Evolutionary conservation across 1,284 basidiomycete species (phyloP).

Genomic region (Apiotrichum mycotoxinovorans): DNA sequence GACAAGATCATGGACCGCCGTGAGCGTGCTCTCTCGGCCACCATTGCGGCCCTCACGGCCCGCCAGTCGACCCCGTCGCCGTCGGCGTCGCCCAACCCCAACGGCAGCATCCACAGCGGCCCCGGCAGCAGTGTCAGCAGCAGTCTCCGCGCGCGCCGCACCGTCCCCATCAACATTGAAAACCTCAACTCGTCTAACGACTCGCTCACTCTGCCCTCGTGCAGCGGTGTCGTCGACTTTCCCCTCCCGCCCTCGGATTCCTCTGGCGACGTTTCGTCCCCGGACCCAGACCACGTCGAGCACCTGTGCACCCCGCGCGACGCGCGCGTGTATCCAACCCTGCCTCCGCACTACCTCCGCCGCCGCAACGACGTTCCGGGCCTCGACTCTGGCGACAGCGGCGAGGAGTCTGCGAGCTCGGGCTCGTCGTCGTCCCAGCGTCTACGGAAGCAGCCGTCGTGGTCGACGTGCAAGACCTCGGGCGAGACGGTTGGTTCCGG

Average conservation of each 20-base stretch:
- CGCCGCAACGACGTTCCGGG: not conserved
- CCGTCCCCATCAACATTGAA: slow-evolving; percentile 20
- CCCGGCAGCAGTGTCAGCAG: not conserved
- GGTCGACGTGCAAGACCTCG: slow-evolving; percentile 21
- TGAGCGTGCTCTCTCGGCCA: slow-evolving; percentile 15
- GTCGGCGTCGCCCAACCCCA: not conserved
- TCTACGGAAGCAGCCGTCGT: slow-evolving; percentile 16
- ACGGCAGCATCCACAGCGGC: not conserved
- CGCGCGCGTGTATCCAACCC: slow-evolving; percentile 4
- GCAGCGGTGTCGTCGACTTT: slow-evolving; percentile 18
- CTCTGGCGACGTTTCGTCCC: slow-evolving; percentile 15
- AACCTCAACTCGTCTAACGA: slow-evolving; percentile 21
- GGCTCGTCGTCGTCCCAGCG: not conserved
- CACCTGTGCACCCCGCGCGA: slow-evolving; percentile 21
- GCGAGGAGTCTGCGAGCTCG: slow-evolving; percentile 8
- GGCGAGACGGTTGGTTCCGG: slow-evolving; percentile 3
- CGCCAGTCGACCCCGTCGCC: not conserved
- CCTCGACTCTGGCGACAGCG: slow-evolving; percentile 1
- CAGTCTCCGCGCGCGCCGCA: not conserved
- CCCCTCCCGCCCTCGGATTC: slow-evolving; percentile 23
- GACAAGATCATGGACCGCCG: not conserved
- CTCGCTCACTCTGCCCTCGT: slow-evolving; percentile 10
- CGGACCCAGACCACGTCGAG: slow-evolving; percentile 22
- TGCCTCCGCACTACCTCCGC: slow-evolving; percentile 5
- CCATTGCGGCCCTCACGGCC: slow-evolving; percentile 10